Base-by-base conservation (phyloP, 1,284 basidiomycete genomes). In the Puccinia horiana region DNA sequence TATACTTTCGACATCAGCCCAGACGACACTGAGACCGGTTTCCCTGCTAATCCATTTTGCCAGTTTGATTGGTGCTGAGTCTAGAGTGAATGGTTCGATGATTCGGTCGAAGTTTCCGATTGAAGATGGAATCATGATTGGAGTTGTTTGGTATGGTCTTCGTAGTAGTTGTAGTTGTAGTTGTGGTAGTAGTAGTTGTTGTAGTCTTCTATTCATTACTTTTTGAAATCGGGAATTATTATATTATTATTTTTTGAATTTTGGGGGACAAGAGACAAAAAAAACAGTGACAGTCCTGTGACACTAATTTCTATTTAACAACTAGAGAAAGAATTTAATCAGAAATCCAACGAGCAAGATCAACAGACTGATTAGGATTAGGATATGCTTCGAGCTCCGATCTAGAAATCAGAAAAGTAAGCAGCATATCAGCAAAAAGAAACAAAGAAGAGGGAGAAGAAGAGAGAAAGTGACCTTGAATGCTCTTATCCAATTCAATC, bases 41-140 rank as follows among this genome's bases (percentile, higher is more conserved):
- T 90, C 88, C 83, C 92, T 90, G 84, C 94, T 95, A 85, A 90
- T 90, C 94, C 94, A 95, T 87, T 94, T 95, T 18, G 93, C 93
- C 72, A 95, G 89, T 44, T 89, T 88, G 82, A 94, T 91, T 84
- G 93, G 92, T 1, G 86, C 85, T 3, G 92, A 91, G 84, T 91
- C 93, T 84, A 91, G 91, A 52, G 94, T 88, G 84, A 92, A 90
- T 85, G 93, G 87, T 47, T 90, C 89, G 85, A 91, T 91, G 83
- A 94, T 87, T 54, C 94, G 90, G 86, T 94, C 92, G 85, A 94
- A 95, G 86, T 94, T 93, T 77, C 91, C 93, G 65, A 85, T 77
- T 2, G 65, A 58, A 32, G 49, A 35, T 54, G 79, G 76, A 29
- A 77, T 77, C 32, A 1, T 47, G 12, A 47, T 47, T 11, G 42